Evolutionary conservation across 2,329 filamentous ascomycete species (phyloP), one percentile per base, ranked within the genome.

Genomic region (Fusarium torulosum): DNA sequence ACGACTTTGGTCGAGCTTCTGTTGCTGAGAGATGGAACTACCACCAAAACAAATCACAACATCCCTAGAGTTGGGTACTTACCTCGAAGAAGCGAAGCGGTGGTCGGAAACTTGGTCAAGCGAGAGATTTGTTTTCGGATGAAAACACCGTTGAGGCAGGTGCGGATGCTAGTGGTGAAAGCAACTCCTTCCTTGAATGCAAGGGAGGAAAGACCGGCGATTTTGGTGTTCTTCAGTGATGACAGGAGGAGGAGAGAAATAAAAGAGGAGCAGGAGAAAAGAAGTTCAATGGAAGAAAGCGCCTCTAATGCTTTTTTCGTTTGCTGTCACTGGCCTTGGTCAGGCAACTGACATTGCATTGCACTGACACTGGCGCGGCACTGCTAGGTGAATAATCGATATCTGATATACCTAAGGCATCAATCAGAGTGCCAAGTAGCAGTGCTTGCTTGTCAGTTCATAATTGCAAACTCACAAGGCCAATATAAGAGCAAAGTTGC

Each of bases 121-220:
- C n/a, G 8, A 10, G 35, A 35, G 14, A 11, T 11, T 52, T 7
- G n/a, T 37, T 2, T 40, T 40, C n/a, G 21, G 35, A 43, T 44
- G 21, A 33, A 25, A 44, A 42, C 17, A 37, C 35, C 37, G 35
- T n/a, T 43, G 35, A 19, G 37, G 31, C 11, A 23, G 33, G 15
- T 46, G 15, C 42, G 10, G 47, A 40, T 44, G 10, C 10, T 20
- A 6, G 15, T 35, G 50, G 45, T 35, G 4, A 66, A 50, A 17
- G 23, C 23, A 14, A 56, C 17, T 66, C 57, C 40, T 69, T 69
- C 66, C 56, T 46, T 52, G 13, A 20, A 46, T 46, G 57, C 21
- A 33, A 27, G n/a, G 45, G 19, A 40, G 51, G 41, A 63, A 52
- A 41, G n/a, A 19, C n/a, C 33, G 38, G 19, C 3, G 17, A 37